Percentiles rank a stretch among this genome's conserved stretches.
phyloP scores from a whole-genome alignment of 192 early-diverging fungal species.

The Coemansia sp. region DNA sequence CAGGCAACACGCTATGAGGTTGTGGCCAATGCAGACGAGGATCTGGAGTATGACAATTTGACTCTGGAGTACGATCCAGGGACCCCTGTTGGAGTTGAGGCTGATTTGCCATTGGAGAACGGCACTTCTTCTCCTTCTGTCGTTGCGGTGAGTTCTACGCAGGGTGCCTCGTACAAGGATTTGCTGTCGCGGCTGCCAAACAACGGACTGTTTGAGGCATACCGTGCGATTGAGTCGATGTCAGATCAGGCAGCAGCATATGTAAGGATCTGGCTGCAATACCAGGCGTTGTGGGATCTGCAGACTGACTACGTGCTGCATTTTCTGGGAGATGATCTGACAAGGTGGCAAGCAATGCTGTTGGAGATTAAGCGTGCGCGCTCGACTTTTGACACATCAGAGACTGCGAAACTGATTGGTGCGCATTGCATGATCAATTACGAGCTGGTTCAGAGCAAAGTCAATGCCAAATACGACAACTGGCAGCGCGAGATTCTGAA shows the following conservation, averaged over 20 bases:
- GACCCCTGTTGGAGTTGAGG: conserved; percentile 13
- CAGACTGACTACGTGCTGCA: conserved; percentile 81
- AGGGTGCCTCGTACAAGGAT: conserved; percentile 36
- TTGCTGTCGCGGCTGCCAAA: conserved; percentile 69
- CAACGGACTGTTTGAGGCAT: conserved; percentile 71
- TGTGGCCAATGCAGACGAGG: conserved; percentile 60
- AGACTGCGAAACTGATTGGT: conserved; percentile 85
- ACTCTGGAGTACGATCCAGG: conserved; percentile 58
- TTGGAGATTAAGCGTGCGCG: conserved; percentile 92
- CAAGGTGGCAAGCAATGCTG: conserved; percentile 90
- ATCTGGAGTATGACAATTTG: conserved; percentile 61
- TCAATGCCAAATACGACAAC: conserved; percentile 94
- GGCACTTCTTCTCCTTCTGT: not conserved
- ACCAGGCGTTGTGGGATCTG: conserved; percentile 98
- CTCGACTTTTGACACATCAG: conserved; percentile 93
- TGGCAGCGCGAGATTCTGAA: conserved; percentile 97
- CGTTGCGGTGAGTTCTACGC: not conserved
- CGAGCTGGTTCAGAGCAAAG: conserved; percentile 97
- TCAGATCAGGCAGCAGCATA: conserved; percentile 76
- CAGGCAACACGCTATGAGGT: conserved; percentile 91
- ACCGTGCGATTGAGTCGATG: conserved; percentile 79
- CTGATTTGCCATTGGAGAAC: not conserved
- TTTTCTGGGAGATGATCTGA: conserved; percentile 83
- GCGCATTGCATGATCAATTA: conserved; percentile 86
- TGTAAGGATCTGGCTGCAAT: conserved; percentile 92